Base-by-base conservation (phyloP, 192 early-diverging fungal genomes). In the Coemansia sp. region DNA sequence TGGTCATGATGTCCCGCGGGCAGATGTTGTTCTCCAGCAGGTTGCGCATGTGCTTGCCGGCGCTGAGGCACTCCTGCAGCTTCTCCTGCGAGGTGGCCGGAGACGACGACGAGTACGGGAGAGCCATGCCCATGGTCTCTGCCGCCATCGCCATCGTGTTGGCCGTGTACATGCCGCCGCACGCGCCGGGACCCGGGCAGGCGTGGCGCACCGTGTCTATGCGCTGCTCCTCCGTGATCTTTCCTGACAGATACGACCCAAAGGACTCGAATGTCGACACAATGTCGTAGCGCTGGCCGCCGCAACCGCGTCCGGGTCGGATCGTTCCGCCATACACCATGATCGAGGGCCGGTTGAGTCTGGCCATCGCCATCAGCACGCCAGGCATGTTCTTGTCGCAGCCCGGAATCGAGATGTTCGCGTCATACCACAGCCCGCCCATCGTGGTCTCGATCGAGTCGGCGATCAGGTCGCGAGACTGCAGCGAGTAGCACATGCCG, bases 311-410 rank as follows among this genome's bases (percentile, higher is more conserved):
- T 46, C 88, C 97, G 7, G 95, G 87, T 37, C 83, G 80, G 69
- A 96, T 97, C 21, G 95, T 96, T 45, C 97, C 97, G 63, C 97
- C 97, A 62, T 99, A 99, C 14, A 99, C 87, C 87, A 99, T 94
- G 37, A 99, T 62, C 1, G 94, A 92, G 32, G 97, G 97, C 31
- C 97, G 89, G 74, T 99, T 97, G 56, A 94, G 60, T 36, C 97
- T 85, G 21, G 85, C 93, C 90, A 97, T 96, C 42, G 97, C 95
- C 47, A 99, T 97, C 49, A 99, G 67, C 58, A 84, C 85, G 40
- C 97, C 97, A 12, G 97, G 97, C 97, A 99, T 99, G 82, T 99
- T 99, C 80, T 90, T 90, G 69, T 90, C 89, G 62, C 90, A 90
- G 44, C 93, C 94, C 5, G 97, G 97, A 32, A 99, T 72, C 6